Conservation (phyloP, 306 rosid genomes). For the Lablab purpureus region DNA sequence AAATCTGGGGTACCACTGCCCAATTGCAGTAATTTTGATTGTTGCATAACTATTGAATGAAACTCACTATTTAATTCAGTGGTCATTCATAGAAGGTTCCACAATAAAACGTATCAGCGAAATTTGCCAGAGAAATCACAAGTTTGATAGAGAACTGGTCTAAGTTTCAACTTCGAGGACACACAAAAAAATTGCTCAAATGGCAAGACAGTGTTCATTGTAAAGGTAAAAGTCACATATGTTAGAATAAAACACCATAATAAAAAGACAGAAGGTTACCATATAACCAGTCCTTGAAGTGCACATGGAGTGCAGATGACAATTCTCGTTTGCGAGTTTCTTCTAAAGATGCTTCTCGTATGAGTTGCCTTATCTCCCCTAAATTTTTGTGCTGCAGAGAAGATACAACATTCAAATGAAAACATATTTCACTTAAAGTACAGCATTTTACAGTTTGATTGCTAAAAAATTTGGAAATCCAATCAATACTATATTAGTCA, state of each 20-base stretch:
- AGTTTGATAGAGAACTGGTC: background rate
- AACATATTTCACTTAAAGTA: slow-evolving; percentile 32
- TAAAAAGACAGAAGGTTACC: slow-evolving; percentile 56
- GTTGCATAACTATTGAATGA: slow-evolving; percentile 31
- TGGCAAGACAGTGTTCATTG: slow-evolving; percentile 3
- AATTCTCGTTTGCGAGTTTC: slow-evolving; percentile 87
- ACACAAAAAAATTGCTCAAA: slow-evolving; percentile 2
- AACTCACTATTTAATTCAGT: slow-evolving; percentile 27
- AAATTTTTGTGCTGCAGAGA: slow-evolving; percentile 72
- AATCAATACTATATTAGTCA: slow-evolving; percentile 31
- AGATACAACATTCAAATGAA: slow-evolving; percentile 44
- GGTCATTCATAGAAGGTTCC: background rate
- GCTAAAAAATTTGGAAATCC: slow-evolving; percentile 33
- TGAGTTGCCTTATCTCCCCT: slow-evolving; percentile 74
- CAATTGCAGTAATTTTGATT: slow-evolving; percentile 17
- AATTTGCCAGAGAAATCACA: slow-evolving; percentile 18
- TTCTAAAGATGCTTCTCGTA: slow-evolving; percentile 89
- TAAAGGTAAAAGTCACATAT: background rate
- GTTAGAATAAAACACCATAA: slow-evolving; percentile 15
- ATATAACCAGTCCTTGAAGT: slow-evolving; percentile 97
- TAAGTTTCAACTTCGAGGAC: slow-evolving; percentile 15
- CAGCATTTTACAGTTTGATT: slow-evolving; percentile 24
- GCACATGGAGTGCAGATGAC: slow-evolving; percentile 88
- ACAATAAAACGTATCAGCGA: slow-evolving; percentile 14
- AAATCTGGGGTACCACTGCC: slow-evolving; percentile 14